Evolutionary conservation across 208 protist species (phyloP).

Genomic region (Trypanosoma congolense): DNA sequence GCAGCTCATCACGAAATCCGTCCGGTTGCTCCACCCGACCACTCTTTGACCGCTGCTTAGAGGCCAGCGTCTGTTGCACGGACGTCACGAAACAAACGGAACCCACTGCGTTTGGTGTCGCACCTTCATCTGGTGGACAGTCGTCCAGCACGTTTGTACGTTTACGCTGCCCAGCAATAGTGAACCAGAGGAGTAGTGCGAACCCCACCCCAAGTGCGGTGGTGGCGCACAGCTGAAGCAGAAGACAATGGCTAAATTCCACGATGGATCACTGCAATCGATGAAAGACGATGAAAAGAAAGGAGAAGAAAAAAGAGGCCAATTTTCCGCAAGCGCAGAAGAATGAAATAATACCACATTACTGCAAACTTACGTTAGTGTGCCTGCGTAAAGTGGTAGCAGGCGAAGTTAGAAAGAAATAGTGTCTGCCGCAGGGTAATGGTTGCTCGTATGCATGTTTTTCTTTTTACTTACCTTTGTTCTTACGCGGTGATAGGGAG

Average conservation of each 20-base stretch:
- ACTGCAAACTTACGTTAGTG: too few relatives aligned
- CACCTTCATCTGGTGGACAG: not conserved
- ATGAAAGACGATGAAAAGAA: constrained; percentile 4
- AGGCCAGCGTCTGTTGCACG: constrained; percentile 40
- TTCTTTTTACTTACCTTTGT: too few relatives aligned
- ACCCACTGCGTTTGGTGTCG: constrained; percentile 6
- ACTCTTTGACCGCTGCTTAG: constrained; percentile 43
- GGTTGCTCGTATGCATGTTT: too few relatives aligned
- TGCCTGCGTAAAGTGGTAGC: too few relatives aligned
- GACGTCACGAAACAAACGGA: constrained; percentile 53
- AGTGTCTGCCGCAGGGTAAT: too few relatives aligned
- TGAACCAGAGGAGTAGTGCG: constrained; percentile 8
- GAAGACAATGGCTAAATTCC: constrained; percentile 2
- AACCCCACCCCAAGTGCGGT: constrained; percentile 8
- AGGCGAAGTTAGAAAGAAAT: too few relatives aligned
- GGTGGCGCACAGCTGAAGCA: constrained; percentile 12
- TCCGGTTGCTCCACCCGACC: constrained; percentile 26
- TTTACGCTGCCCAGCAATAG: too few relatives aligned
- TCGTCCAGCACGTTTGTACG: too few relatives aligned
- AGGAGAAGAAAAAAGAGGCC: constrained; percentile 2
- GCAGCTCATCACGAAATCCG: constrained; percentile 45
- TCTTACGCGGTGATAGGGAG: too few relatives aligned
- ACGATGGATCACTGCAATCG: not conserved
- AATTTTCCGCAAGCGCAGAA: too few relatives aligned
- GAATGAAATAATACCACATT: too few relatives aligned